phyloP scores from a whole-genome alignment of 2,329 filamentous ascomycete genomes.

The Colletotrichum costaricense region DNA sequence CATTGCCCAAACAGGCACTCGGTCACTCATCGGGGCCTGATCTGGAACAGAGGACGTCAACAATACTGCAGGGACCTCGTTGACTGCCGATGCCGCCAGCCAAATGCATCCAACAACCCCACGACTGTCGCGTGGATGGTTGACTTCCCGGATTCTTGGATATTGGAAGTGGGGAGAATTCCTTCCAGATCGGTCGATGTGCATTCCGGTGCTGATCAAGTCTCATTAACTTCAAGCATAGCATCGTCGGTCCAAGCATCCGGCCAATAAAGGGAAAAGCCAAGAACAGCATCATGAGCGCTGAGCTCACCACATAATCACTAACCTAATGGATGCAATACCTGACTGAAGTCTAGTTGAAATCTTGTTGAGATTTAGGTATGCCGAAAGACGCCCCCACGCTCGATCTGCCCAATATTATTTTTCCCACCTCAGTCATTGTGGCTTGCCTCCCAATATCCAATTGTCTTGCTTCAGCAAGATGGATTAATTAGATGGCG shows the following conservation, averaged over 20 bases:
- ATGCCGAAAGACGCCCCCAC: too few species aligned
- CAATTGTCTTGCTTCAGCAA: too few species aligned
- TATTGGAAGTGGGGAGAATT: not conserved
- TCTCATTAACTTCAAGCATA: not conserved
- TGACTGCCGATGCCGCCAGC: not conserved
- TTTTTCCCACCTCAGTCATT: too few species aligned
- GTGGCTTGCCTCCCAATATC: too few species aligned
- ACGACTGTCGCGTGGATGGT: not conserved
- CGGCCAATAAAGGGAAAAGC: rapidly evolving
- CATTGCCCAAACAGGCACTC: not conserved
- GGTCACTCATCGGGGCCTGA: not conserved
- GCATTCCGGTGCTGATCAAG: not conserved
- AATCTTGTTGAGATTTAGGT: too few species aligned
- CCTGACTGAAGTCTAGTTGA: too few species aligned
- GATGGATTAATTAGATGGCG: too few species aligned
- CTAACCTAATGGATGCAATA: too few species aligned
- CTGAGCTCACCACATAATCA: too few species aligned
- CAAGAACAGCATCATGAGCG: too few species aligned
- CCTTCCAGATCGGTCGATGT: not conserved
- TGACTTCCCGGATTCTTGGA: not conserved
- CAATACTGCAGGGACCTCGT: not conserved
- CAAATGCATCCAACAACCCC: not conserved
- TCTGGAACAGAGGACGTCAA: not conserved
- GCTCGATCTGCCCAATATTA: too few species aligned
- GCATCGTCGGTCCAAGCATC: not conserved